These are phyloP conservation scores for Coemansia reversa DNA, from an alignment of 192 early-diverging fungal genomes.

Conservation along the genomic window DNA sequence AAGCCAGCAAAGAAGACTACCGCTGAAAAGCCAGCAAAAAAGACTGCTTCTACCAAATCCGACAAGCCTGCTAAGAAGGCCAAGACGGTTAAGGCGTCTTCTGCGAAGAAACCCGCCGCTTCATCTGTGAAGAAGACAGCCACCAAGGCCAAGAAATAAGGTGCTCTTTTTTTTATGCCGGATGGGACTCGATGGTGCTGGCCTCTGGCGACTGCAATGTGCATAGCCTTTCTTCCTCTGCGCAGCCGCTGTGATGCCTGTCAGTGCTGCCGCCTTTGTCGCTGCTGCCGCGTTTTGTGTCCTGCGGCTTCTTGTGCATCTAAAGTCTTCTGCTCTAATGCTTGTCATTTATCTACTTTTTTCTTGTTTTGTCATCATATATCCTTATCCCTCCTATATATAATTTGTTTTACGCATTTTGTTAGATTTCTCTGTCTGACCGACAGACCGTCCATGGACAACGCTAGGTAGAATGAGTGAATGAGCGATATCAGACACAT, in stretches of 20 bases:
- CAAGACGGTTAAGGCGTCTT: constrained; percentile 1
- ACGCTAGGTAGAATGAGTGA: no score
- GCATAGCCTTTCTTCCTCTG: constrained; percentile 1
- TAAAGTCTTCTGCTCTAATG: constrained; percentile 7
- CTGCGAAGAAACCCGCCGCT: constrained; percentile 10
- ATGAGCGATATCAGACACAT: no score
- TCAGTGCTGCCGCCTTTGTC: neutral
- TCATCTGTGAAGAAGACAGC: constrained; percentile 14
- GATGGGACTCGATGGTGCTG: no score
- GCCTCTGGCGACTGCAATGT: neutral
- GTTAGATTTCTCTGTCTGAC: no score
- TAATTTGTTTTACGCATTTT: no score
- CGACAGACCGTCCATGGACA: no score
- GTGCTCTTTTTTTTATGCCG: neutral
- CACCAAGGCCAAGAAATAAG: constrained; percentile 32
- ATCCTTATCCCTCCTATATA: no score
- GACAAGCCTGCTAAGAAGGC: constrained; percentile 29
- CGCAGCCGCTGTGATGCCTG: constrained; percentile 5
- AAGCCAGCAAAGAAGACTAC: no score
- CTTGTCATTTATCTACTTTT: constrained; percentile 15
- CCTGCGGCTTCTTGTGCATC: constrained; percentile 14
- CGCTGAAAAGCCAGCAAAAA: constrained; percentile 14
- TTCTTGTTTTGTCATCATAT: constrained; percentile 7
- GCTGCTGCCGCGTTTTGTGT: neutral
- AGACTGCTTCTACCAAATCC: constrained; percentile 10